phyloP scores from a whole-genome alignment of 2,329 filamentous ascomycete genomes.

The Trichoderma gracile region DNA sequence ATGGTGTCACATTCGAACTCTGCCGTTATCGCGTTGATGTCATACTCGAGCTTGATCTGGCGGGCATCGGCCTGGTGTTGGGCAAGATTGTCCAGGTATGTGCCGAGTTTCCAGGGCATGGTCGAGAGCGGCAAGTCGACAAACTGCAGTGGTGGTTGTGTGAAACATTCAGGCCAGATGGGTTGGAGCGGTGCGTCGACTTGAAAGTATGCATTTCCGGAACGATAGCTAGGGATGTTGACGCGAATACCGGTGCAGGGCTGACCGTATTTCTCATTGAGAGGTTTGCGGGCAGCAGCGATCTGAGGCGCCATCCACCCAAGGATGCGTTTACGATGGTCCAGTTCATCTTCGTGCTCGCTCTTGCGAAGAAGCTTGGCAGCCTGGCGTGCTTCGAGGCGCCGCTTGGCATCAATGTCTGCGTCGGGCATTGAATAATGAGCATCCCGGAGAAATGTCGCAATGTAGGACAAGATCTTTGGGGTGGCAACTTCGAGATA shows the following conservation, averaged over 20 bases:
- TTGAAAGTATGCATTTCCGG: no score
- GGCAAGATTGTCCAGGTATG: no score
- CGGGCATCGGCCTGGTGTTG: no score
- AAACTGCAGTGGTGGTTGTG: no score
- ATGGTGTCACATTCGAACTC: no score
- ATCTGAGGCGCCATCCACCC: background rate
- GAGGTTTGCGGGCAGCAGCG: background rate
- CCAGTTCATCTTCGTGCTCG: background rate
- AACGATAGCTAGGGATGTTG: no score
- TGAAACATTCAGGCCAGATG: no score
- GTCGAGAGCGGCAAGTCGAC: no score
- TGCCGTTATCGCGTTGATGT: no score
- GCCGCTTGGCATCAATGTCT: background rate
- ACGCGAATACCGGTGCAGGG: background rate
- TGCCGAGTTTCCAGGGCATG: no score
- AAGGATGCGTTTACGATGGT: background rate
- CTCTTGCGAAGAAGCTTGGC: background rate
- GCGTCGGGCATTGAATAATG: background rate
- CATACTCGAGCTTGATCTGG: no score
- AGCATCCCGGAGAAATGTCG: background rate
- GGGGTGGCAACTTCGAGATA: background rate
- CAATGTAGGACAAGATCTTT: background rate
- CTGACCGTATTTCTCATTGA: background rate
- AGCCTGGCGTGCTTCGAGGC: background rate
- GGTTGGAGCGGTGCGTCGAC: no score